A percentile compares a stretch with the other conserved stretches of the same genome.
Conservation (phyloP, 495 filamentous ascomycete genomes). For the Penicillium turbatum region DNA sequence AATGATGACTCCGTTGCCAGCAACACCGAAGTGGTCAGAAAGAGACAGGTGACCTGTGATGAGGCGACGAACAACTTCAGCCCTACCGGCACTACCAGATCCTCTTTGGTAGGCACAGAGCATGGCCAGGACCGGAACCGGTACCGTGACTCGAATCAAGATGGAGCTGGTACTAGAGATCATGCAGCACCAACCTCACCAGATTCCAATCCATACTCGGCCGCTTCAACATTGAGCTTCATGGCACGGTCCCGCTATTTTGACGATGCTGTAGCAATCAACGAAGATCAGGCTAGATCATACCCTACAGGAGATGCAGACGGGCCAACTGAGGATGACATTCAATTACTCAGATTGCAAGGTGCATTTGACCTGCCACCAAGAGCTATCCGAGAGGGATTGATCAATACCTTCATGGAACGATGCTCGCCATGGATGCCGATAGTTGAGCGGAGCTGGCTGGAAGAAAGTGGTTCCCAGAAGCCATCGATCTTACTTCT, state of each 20-base stretch:
- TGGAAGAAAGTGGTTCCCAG: constrained; percentile 17
- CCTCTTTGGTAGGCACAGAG: neutral
- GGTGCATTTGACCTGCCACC: constrained; percentile 25
- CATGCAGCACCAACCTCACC: neutral
- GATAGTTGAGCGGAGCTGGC: constrained; percentile 24
- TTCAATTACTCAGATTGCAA: constrained; percentile 23
- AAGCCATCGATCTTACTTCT: constrained; percentile 23
- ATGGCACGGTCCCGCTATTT: constrained; percentile 26
- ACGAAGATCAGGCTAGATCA: constrained; percentile 16
- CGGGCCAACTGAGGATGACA: constrained; percentile 22
- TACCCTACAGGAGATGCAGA: constrained; percentile 16
- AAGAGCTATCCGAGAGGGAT: constrained; percentile 19
- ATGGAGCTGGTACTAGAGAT: neutral
- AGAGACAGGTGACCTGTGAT: neutral
- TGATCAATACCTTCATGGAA: constrained; percentile 29
- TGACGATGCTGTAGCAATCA: constrained; percentile 19
- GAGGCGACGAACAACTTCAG: neutral
- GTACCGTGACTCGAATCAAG: neutral
- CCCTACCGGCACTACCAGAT: neutral
- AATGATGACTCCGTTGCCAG: neutral
- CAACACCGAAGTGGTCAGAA: neutral
- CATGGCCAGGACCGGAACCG: neutral
- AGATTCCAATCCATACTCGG: constrained; percentile 20
- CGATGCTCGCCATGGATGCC: constrained; percentile 28
- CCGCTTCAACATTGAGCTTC: constrained; percentile 13